phyloP scores from a whole-genome alignment of 139 green algal genomes.

The Auxenochlorella protothecoides region DNA sequence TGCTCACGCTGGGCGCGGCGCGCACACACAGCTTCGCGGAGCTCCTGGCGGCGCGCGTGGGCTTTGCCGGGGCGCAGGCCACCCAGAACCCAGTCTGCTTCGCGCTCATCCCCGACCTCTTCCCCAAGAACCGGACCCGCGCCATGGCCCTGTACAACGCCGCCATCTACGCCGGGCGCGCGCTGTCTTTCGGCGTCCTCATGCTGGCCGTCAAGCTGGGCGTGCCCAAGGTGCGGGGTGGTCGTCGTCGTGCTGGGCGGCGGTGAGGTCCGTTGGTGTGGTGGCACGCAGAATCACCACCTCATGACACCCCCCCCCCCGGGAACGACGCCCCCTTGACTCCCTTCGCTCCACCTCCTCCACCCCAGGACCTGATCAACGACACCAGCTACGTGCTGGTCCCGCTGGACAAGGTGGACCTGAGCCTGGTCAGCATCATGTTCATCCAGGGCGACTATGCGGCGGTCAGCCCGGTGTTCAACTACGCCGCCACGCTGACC shows the following conservation, averaged over 20 bases:
- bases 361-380: no score
- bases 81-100: conserved; percentile 80
- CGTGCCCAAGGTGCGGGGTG: conserved; percentile 9
- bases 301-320: no score
- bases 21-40: conserved; percentile 34
- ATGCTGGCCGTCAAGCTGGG: conserved; percentile 44
- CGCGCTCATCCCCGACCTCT: conserved; percentile 77
- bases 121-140: conserved; percentile 63
- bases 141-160: conserved; percentile 81
- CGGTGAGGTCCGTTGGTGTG: no score
- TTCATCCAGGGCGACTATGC: conserved; percentile 73
- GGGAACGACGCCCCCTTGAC: no score
- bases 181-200: conserved; percentile 63
- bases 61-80: conserved; percentile 65
- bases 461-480: conserved; percentile 63
- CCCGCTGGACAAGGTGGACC: conserved; percentile 65
- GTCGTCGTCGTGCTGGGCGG: background rate
- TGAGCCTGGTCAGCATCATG: conserved; percentile 54
- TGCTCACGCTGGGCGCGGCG: conserved; percentile 52
- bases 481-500: conserved; percentile 31
- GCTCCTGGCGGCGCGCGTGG: conserved; percentile 53
- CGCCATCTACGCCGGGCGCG: conserved; percentile 75
- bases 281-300: no score
- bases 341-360: no score
- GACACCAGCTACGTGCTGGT: conserved; percentile 30